Conservation (phyloP, 108 stramenopile genomes). For the Thalassiosira profunda region DNA sequence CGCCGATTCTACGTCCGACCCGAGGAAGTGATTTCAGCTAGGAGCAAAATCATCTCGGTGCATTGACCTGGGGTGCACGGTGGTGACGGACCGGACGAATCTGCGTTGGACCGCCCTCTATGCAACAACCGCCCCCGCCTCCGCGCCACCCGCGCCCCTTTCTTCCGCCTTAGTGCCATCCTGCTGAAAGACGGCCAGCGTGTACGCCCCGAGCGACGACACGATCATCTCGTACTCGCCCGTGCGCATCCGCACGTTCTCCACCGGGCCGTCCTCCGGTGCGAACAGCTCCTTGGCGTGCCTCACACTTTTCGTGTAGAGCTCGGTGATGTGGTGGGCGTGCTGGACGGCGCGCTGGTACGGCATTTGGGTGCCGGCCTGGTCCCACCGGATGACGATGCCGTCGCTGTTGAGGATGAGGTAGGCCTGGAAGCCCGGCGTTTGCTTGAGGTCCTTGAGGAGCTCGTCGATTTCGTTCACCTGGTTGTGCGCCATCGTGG, state of each 20-base stretch:
- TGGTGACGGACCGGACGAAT: too few species aligned
- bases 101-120: too few species aligned
- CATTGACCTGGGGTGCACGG: too few species aligned
- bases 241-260: slow-evolving; percentile 75
- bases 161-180: too few species aligned
- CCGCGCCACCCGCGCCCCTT: too few species aligned
- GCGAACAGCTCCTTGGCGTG: slow-evolving; percentile 73
- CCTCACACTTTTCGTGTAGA: slow-evolving; percentile 65
- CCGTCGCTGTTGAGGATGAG: slow-evolving; percentile 85
- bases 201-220: slow-evolving; percentile 72
- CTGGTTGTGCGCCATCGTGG: slow-evolving; percentile 41
- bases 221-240: slow-evolving; percentile 83
- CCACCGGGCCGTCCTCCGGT: slow-evolving; percentile 64
- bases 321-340: slow-evolving; percentile 71
- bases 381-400: slow-evolving; percentile 87
- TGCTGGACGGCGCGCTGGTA: slow-evolving; percentile 77
- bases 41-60: too few species aligned
- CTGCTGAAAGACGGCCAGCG: slow-evolving; percentile 66
- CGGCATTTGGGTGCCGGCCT: slow-evolving; percentile 48
- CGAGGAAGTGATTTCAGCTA: too few species aligned
- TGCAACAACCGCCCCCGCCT: too few species aligned
- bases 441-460: slow-evolving; percentile 77
- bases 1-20: too few species aligned
- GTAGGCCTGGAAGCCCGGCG: slow-evolving; percentile 73
- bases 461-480: slow-evolving; percentile 83